These are phyloP conservation scores for Vaccinium corymbosum DNA, from an alignment of 148 eudicot genomes.

Conservation along the genomic window DNA sequence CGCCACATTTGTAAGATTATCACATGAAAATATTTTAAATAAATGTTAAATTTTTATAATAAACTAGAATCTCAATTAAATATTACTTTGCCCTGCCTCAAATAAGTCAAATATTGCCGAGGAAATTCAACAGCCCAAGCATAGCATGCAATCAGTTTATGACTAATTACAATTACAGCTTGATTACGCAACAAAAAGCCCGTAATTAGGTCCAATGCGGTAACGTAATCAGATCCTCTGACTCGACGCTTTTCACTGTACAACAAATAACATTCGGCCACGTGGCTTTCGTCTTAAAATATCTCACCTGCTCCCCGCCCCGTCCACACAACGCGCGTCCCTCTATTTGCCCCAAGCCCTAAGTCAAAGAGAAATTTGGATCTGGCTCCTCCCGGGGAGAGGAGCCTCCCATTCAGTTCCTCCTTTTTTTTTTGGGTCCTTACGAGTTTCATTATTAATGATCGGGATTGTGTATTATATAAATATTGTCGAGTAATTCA, in stretches of 20 bases:
- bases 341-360: neutral
- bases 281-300: neutral
- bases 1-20: too few relatives aligned
- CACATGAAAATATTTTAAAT: too few relatives aligned
- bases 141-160: neutral
- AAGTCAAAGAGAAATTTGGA: too few relatives aligned
- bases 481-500: too few relatives aligned
- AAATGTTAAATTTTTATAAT: too few relatives aligned
- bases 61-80: neutral
- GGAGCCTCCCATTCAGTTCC: too few relatives aligned
- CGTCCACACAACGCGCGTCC: neutral
- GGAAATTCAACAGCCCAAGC: neutral
- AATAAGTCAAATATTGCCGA: neutral
- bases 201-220: neutral
- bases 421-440: too few relatives aligned
- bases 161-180: neutral
- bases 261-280: neutral
- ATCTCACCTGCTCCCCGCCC: neutral
- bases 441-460: too few relatives aligned
- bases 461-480: too few relatives aligned
- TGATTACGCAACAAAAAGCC: neutral
- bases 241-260: neutral
- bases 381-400: too few relatives aligned
- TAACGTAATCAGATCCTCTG: neutral
- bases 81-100: neutral